A percentile compares a stretch with the other conserved stretches of the same genome.
These are phyloP conservation scores for Limtongozyma cylindracea DNA, from an alignment of 805 yeast species.

Conservation along the genomic window DNA sequence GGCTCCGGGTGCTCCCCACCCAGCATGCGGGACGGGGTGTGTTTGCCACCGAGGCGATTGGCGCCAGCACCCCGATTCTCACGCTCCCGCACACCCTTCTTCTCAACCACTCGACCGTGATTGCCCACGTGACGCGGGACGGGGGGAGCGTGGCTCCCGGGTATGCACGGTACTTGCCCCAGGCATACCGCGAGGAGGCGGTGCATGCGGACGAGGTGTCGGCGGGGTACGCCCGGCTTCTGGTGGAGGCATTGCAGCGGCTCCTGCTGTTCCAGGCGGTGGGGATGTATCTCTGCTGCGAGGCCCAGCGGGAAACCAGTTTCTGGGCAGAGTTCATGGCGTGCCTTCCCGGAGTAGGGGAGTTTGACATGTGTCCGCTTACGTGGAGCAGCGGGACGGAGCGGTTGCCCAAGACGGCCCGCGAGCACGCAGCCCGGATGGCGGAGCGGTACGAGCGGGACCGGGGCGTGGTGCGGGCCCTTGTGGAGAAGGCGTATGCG, in stretches of 20 bases:
- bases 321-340: slow-evolving; percentile 50
- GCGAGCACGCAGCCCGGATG: slow-evolving; percentile 15
- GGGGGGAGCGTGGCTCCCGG: not conserved
- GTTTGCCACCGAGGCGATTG: too few species aligned
- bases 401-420: slow-evolving; percentile 18
- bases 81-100: slow-evolving; percentile 33
- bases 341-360: slow-evolving; percentile 30
- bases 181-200: slow-evolving; percentile 6
- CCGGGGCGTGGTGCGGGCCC: slow-evolving; percentile 8
- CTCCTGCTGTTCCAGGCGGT: slow-evolving; percentile 37
- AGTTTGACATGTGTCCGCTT: slow-evolving; percentile 32
- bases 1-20: too few species aligned
- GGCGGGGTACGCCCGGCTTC: slow-evolving; percentile 8
- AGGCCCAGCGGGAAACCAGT: slow-evolving; percentile 13
- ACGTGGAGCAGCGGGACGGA: slow-evolving; percentile 21
- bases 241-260: slow-evolving; percentile 9
- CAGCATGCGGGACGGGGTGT: too few species aligned
- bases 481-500: slow-evolving; percentile 3
- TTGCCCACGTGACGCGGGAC: slow-evolving; percentile 6
- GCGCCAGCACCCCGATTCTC: too few species aligned
- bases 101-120: slow-evolving; percentile 27
- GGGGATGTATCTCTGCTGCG: slow-evolving; percentile 21
- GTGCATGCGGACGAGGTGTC: slow-evolving; percentile 5
- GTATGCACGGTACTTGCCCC: slow-evolving; percentile 6
- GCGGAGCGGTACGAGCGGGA: slow-evolving; percentile 17